Conservation (phyloP, 106 monocot genomes). For the Platanthera zijinensis region DNA sequence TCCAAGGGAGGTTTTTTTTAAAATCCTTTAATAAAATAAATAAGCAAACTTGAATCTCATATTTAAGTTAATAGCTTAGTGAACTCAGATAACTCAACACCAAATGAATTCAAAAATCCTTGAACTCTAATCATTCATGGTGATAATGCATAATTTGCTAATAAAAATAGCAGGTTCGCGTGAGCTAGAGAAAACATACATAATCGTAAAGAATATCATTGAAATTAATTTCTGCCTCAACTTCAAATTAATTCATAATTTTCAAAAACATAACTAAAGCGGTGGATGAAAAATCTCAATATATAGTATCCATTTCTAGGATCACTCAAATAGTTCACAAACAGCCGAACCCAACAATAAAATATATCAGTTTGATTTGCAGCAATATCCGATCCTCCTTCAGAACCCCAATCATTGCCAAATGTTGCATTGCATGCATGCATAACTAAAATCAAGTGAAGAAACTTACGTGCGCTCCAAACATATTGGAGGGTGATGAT, state of each 20-base stretch:
- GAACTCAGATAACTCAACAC: background rate
- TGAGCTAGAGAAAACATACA: background rate
- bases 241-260: background rate
- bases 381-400: background rate
- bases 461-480: slow-evolving; percentile 21
- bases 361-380: background rate
- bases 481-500: slow-evolving; percentile 9
- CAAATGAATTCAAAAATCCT: background rate
- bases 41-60: background rate
- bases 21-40: background rate
- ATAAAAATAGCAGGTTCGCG: background rate
- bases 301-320: background rate
- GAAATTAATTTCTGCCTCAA: background rate
- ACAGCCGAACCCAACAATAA: background rate
- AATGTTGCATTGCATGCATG: background rate
- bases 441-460: background rate
- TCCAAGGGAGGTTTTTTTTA: background rate
- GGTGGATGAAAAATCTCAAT: background rate
- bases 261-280: background rate
- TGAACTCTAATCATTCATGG: background rate
- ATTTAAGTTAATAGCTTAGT: background rate
- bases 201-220: background rate
- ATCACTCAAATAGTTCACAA: background rate
- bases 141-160: background rate
- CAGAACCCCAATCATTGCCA: background rate